These are phyloP conservation scores for Phaeodactylum tricornutum DNA, from an alignment of 108 stramenopile genomes.

Conservation along the genomic window DNA sequence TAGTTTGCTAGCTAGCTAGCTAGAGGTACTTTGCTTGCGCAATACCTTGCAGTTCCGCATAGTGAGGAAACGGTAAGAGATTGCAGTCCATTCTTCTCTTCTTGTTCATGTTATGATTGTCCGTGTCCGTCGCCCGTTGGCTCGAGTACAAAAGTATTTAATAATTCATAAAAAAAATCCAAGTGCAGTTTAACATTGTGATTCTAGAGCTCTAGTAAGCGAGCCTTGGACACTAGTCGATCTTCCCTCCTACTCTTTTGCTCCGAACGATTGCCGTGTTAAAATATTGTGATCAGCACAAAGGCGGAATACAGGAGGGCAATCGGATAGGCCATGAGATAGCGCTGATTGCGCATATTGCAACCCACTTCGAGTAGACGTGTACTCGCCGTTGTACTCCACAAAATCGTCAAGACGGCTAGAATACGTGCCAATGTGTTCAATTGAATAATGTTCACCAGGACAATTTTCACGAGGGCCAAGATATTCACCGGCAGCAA, in stretches of 20 bases:
- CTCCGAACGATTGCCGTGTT: constrained; percentile 9
- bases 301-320: constrained; percentile 94
- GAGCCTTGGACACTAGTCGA: background rate
- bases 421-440: constrained; percentile 67
- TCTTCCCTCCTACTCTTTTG: background rate
- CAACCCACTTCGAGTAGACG: constrained; percentile 91
- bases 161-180: too few relatives aligned
- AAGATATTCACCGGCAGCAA: constrained; percentile 93
- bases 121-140: background rate
- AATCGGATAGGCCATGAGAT: constrained; percentile 95
- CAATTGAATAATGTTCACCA: constrained; percentile 44
- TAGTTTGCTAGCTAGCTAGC: too few relatives aligned
- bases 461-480: constrained; percentile 75
- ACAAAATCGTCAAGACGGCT: constrained; percentile 74
- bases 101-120: background rate
- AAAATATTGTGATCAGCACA: constrained; percentile 98
- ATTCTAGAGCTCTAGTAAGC: background rate
- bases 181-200: background rate
- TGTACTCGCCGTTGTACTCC: constrained; percentile 86
- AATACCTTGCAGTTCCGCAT: too few relatives aligned
- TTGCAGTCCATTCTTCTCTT: too few relatives aligned
- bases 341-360: constrained; percentile 88
- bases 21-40: too few relatives aligned
- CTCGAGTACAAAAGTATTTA: too few relatives aligned
- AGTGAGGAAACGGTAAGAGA: too few relatives aligned